These are phyloP conservation scores for Fusarium musae DNA, from an alignment of 2,329 filamentous ascomycete genomes.

Conservation along the genomic window DNA sequence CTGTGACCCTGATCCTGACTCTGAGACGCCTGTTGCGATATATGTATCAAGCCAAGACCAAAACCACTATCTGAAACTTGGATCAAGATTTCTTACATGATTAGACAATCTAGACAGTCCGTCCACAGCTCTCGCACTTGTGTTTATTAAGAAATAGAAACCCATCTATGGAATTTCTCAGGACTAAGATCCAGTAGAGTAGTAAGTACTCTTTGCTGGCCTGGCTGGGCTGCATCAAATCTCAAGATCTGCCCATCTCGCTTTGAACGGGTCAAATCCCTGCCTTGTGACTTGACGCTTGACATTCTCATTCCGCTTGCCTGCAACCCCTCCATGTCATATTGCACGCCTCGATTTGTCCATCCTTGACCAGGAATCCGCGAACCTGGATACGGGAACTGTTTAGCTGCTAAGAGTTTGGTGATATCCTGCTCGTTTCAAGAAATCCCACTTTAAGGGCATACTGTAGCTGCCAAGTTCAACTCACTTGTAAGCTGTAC, in stretches of 20 bases:
- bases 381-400: slow-evolving; percentile 41
- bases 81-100: neutral
- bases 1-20: slow-evolving; percentile 10
- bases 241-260: slow-evolving; percentile 40
- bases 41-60: slow-evolving; percentile 6
- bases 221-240: slow-evolving; percentile 24
- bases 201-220: slow-evolving; percentile 2
- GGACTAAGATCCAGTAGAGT: neutral
- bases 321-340: slow-evolving; percentile 24
- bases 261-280: slow-evolving; percentile 27
- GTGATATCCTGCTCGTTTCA: slow-evolving; percentile 18
- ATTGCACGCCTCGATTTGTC: slow-evolving; percentile 4
- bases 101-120: neutral
- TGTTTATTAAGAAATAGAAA: neutral
- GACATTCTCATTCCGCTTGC: slow-evolving; percentile 34
- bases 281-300: slow-evolving; percentile 32
- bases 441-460: neutral
- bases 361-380: slow-evolving; percentile 33
- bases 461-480: neutral
- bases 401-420: slow-evolving; percentile 8
- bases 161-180: neutral
- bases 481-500: neutral
- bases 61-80: slow-evolving; percentile 15
- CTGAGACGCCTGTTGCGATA: slow-evolving; percentile 17
- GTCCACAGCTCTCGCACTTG: neutral